Evolutionary conservation across 805 yeast species (phyloP), one percentile per base, ranked within the genome.

Genomic region (Metschnikowia lunata): DNA sequence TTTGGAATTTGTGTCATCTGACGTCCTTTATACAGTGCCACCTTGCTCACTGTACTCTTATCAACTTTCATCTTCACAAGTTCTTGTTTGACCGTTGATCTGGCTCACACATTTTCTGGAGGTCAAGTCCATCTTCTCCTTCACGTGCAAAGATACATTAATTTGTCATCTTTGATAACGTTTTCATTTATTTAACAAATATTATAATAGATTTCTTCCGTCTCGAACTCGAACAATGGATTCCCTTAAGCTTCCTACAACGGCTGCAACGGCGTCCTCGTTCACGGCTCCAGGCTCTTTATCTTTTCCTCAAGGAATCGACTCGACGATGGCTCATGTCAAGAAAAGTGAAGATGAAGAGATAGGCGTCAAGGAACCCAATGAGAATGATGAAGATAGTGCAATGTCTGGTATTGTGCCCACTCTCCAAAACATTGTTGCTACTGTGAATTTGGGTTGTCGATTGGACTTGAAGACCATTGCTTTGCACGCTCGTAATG

Each of bases 401-500:
- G 83, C 91, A 1, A 83, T 95, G 2, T 87, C 97, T 0, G 99
- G 99, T 35, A 91, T 93, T 43, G 96, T 93, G 7, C 99, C 99
- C 37, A 91, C 98, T 0, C 69, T 85, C 54, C 95, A 88, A 63
- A 93, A 93, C 72, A 93, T 93, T 44, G 99, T 93, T 39, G 99
- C 99, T 30, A 93, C 99, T 0, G 99, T 93, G 47, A 91, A 93
- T 62, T 75, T 93, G 63, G 98, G 93, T 54, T 93, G 99, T 67
- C 83, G 98, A 50, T 73, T 93, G 56, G 99, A 93, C 66, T 78
- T 93, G 64, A 93, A 93, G 62, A 93, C 99, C 14, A 95, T 93
- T 62, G 99, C 99, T 1, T 74, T 93, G 49, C 99, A 93, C 67
- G 98, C 98, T 2, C 88, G 99, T 78, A 93, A 93, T 68, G 99